Percentiles rank a stretch among this genome's conserved stretches.
These are phyloP conservation scores for Bipolaris oryzae DNA, from an alignment of 2,329 filamentous ascomycete genomes.

Conservation along the genomic window DNA sequence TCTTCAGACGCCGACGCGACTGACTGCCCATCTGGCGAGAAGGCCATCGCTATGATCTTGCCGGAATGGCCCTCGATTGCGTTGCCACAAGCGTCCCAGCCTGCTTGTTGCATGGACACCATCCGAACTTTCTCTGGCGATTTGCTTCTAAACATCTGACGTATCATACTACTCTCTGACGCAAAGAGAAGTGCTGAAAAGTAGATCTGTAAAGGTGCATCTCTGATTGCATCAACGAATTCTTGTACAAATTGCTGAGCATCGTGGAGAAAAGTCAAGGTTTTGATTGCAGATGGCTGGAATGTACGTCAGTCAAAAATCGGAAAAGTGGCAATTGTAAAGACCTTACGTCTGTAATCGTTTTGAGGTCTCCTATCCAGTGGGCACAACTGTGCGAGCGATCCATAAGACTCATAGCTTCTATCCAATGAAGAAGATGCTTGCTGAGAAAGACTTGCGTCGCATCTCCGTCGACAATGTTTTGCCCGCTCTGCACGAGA, in stretches of 20 bases:
- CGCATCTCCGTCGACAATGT: constrained; percentile 29
- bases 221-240: constrained; percentile 30
- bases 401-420: constrained; percentile 49
- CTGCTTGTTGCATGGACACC: constrained; percentile 8
- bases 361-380: constrained; percentile 14
- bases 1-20: not conserved
- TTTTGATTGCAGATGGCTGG: constrained; percentile 14
- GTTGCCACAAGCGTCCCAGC: constrained; percentile 12
- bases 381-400: constrained; percentile 29
- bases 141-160: constrained; percentile 12
- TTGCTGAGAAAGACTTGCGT: constrained; percentile 46
- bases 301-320: constrained; percentile 11
- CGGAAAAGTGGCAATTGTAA: not conserved
- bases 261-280: constrained; percentile 34
- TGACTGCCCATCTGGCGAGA: too few relatives aligned
- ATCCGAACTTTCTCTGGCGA: constrained; percentile 8
- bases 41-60: not conserved
- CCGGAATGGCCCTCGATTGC: not conserved
- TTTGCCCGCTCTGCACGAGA: constrained; percentile 21
- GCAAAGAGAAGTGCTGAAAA: constrained; percentile 47
- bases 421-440: constrained; percentile 55
- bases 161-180: constrained; percentile 29
- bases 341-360: constrained; percentile 14
- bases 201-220: constrained; percentile 47
- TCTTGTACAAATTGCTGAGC: constrained; percentile 25